Evolutionary conservation across 1,139 yeast genomes (phyloP).

Genomic region (Candida sanyaensis): DNA sequence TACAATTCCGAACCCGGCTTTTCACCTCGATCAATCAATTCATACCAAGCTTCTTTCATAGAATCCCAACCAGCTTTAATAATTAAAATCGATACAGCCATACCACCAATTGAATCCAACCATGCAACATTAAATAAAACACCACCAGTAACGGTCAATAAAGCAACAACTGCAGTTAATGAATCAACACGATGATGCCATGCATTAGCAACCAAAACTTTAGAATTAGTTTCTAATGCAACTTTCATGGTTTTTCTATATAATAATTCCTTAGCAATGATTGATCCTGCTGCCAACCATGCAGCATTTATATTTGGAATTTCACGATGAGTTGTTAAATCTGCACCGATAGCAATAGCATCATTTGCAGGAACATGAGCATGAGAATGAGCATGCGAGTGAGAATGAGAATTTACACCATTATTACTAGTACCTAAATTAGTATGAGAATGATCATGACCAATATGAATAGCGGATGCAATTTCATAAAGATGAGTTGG

Average conservation of each 20-base stretch:
- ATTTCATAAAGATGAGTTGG: slow-evolving; percentile 53
- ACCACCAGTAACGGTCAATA: slow-evolving; percentile 87
- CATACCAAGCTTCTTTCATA: slow-evolving; percentile 66
- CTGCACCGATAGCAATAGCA: slow-evolving; percentile 7
- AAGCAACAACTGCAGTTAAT: slow-evolving; percentile 86
- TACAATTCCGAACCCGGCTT: slow-evolving; percentile 30
- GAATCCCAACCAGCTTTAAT: slow-evolving; percentile 85
- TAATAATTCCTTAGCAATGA: slow-evolving; percentile 82
- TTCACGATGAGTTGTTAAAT: slow-evolving; percentile 22
- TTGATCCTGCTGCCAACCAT: slow-evolving; percentile 91
- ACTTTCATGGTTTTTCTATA: slow-evolving; percentile 79
- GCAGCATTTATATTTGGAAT: slow-evolving; percentile 87
- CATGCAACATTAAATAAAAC: slow-evolving; percentile 74
- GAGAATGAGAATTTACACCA: slow-evolving; percentile 44
- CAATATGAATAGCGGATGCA: slow-evolving; percentile 47
- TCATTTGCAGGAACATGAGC: too few species aligned
- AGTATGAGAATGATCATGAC: slow-evolving; percentile 55
- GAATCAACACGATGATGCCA: slow-evolving; percentile 99
- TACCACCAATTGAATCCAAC: slow-evolving; percentile 90
- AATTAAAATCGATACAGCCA: slow-evolving; percentile 77
- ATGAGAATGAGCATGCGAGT: too few species aligned
- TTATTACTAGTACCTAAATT: slow-evolving; percentile 20
- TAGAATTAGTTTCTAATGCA: slow-evolving; percentile 76
- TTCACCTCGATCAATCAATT: slow-evolving; percentile 66
- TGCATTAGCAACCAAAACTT: slow-evolving; percentile 92